Evolutionary conservation across 2,329 filamentous ascomycete species (phyloP).

Genomic region (Fusarium floridanum): DNA sequence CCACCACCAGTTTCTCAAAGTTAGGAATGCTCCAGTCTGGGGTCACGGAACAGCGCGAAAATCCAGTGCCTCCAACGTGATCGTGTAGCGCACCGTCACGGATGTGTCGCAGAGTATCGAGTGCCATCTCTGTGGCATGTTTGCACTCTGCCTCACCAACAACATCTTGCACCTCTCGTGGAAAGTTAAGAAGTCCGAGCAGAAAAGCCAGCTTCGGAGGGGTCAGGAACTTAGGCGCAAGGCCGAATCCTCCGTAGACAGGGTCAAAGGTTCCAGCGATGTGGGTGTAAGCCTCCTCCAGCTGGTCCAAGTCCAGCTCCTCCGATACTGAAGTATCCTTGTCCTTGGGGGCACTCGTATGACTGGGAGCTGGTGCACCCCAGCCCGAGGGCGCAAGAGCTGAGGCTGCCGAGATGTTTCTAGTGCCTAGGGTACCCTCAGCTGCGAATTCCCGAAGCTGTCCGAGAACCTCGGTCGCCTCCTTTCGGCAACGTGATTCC

Average conservation of each 20-base stretch:
- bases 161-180: constrained; percentile 82
- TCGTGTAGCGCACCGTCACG: constrained; percentile 67
- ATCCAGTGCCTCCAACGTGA: constrained; percentile 66
- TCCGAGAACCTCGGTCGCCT: constrained; percentile 83
- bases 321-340: constrained; percentile 63
- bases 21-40: constrained; percentile 93
- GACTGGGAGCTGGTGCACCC: constrained; percentile 48
- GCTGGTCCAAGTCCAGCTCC: constrained; percentile 86
- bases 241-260: constrained; percentile 82
- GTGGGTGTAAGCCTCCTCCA: constrained; percentile 89
- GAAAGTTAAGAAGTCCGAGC: constrained; percentile 79
- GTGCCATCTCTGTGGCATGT: constrained; percentile 81
- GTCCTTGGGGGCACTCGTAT: constrained; percentile 35
- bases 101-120: constrained; percentile 84
- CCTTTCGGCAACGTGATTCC: constrained; percentile 83
- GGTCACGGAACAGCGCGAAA: constrained; percentile 86
- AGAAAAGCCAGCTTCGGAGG: constrained; percentile 88
- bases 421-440: constrained; percentile 79
- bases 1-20: constrained; percentile 97
- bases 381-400: constrained; percentile 48
- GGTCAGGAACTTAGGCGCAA: constrained; percentile 89
- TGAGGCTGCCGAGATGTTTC: constrained; percentile 49
- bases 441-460: constrained; percentile 90
- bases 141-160: constrained; percentile 84
- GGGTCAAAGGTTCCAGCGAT: constrained; percentile 86